Percentiles rank a stretch among this genome's conserved stretches.
Conservation (phyloP, 2,329 filamentous ascomycete species). For the Sporothrix phasma region DNA sequence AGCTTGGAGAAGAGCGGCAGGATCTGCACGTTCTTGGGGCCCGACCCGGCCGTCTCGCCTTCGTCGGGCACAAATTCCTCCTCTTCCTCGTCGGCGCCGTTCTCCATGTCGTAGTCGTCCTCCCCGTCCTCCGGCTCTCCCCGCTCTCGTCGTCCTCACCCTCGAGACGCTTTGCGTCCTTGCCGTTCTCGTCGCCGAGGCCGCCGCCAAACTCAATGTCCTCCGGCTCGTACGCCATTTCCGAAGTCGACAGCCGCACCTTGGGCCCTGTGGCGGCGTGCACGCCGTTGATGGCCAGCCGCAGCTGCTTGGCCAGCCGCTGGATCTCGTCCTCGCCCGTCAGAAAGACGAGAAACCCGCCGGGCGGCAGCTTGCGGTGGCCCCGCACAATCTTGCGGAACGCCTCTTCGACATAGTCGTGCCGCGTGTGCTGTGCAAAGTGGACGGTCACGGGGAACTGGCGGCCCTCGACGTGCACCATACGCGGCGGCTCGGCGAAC, state of each 20-base stretch:
- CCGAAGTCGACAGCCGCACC: conserved; percentile 65
- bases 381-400: conserved; percentile 80
- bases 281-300: conserved; percentile 52
- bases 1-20: conserved; percentile 91
- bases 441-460: conserved; percentile 87
- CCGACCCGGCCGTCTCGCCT: conserved; percentile 47
- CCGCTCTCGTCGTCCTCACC: conserved; percentile 8
- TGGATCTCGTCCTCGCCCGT: conserved; percentile 90
- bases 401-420: conserved; percentile 84
- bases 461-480: conserved; percentile 82
- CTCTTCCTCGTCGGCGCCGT: conserved; percentile 47
- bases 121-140: conserved; percentile 38
- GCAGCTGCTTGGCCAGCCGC: conserved; percentile 69
- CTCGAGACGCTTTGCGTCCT: conserved; percentile 28
- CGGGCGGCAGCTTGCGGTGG: conserved; percentile 80
- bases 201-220: conserved; percentile 72
- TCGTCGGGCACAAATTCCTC: conserved; percentile 60
- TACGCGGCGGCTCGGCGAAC: conserved; percentile 68
- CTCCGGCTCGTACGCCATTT: conserved; percentile 72
- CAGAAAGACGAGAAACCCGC: conserved; percentile 86
- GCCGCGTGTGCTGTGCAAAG: conserved; percentile 71
- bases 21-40: conserved; percentile 68
- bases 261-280: conserved; percentile 50
- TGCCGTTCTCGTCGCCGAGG: conserved; percentile 18
- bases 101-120: conserved; percentile 44